Evolutionary conservation across 1,139 yeast species (phyloP), one percentile per base, ranked within the genome.

Genomic region (Blastobotrys illinoisensis): DNA sequence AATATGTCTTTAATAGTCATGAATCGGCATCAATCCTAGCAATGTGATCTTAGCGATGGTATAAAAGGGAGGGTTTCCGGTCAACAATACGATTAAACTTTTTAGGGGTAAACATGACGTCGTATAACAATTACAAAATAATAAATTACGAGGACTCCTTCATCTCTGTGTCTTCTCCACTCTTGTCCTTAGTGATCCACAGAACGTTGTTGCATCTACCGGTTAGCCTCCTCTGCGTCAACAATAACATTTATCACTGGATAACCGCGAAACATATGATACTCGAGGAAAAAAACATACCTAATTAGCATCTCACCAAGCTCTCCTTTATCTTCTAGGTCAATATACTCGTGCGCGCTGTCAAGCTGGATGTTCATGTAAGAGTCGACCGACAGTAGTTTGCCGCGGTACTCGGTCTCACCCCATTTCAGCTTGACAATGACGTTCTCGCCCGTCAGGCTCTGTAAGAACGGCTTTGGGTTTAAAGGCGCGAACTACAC

Each of bases 361-460:
- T 80, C 83, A 46, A 93, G 74, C 67, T 89, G 91, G 44, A 93
- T 64, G 66, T 93, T 95, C 93, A 95, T 93, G 72, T 93, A 95
- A 63, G 89, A 88, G 68, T 93, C 99, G 26, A 89, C 86, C 1
- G 96, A 84, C 14, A 83, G 73, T 50, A 93, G 77, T n/a, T 71
- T 79, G 0, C 99, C 99, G 57, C 75, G 79, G 71, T 93, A 93
- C 68, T 90, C 96, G n/a, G 96, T 87, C 60, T 81, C 82, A 67
- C 90, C 93, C 87, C 97, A 95, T 70, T 93, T 93, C 59, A 93
- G 79, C 54, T 93, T 81, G n/a, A 93, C 95, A n/a, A 85, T 73
- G 14, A 93, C 90, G 20, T 74, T 75, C 58, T 83, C 79, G 56
- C 86, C 85, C 19, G 86, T 77, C 49, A 93, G 79, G 21, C 86